Conservation (phyloP, 1,139 yeast genomes). For the Saccharomyces hybrid region DNA sequence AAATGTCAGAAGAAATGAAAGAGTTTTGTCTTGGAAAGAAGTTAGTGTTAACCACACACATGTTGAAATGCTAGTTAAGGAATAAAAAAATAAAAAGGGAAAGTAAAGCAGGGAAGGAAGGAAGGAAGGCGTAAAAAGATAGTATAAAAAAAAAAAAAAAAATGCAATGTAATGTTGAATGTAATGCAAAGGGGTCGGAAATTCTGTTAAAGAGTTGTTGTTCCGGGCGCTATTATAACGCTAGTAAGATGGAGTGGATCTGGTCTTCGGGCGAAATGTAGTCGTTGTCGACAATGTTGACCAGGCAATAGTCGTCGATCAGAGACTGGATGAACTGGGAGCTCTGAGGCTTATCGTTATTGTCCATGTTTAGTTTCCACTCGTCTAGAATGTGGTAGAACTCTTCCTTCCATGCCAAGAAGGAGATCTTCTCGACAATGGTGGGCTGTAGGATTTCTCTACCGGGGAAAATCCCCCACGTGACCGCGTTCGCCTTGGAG, state of each 20-base stretch:
- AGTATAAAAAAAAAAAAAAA: background rate
- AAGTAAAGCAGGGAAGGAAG: background rate
- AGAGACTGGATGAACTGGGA: conserved; percentile 42
- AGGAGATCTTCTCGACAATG: conserved; percentile 81
- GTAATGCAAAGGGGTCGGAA: conserved; percentile 7
- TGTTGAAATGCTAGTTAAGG: conserved; percentile 13
- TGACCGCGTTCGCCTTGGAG: conserved; percentile 80
- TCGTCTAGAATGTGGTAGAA: conserved; percentile 75
- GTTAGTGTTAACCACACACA: conserved; percentile 5
- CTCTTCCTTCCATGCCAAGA: conserved; percentile 95
- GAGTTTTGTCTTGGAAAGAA: background rate
- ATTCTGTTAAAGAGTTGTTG: background rate
- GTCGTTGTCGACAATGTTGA: conserved; percentile 88
- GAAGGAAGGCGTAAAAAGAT: background rate
- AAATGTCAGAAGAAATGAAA: background rate
- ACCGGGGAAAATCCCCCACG: conserved; percentile 97
- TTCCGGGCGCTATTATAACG: conserved; percentile 3
- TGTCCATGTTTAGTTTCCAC: conserved; percentile 59
- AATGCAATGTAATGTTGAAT: conserved; percentile 7
- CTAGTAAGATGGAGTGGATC: conserved; percentile 34
- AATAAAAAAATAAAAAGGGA: background rate
- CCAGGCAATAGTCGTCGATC: conserved; percentile 58
- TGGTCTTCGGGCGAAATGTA: conserved; percentile 37
- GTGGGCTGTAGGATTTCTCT: conserved; percentile 88
- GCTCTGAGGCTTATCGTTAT: conserved; percentile 29